Evolutionary conservation across 2,329 filamentous ascomycete species (phyloP).

Genomic region (Neurospora sp.): DNA sequence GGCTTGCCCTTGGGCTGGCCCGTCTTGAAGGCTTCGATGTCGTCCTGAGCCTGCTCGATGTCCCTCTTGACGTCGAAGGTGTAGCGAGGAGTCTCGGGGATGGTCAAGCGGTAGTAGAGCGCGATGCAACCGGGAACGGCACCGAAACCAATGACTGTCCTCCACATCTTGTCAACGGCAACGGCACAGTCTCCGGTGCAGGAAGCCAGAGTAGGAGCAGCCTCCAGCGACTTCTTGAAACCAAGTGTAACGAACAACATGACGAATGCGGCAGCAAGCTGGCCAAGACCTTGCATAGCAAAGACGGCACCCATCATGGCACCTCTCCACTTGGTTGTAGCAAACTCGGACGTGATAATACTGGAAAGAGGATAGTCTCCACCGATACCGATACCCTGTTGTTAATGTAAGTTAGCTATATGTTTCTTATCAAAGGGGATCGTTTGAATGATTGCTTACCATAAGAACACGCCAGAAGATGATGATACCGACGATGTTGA

Average conservation of each 20-base stretch:
- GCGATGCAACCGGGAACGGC: slow-evolving; percentile 72
- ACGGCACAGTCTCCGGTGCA: slow-evolving; percentile 55
- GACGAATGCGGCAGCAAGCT: slow-evolving; percentile 65
- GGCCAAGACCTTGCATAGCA: slow-evolving; percentile 78
- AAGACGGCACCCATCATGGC: slow-evolving; percentile 85
- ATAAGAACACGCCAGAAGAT: slow-evolving; percentile 78
- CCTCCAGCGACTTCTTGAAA: slow-evolving; percentile 54
- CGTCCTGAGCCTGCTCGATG: slow-evolving; percentile 61
- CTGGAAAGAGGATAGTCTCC: slow-evolving; percentile 75
- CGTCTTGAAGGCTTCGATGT: slow-evolving; percentile 64
- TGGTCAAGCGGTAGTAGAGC: slow-evolving; percentile 69
- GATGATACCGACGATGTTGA: slow-evolving; percentile 55
- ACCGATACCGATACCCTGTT: slow-evolving; percentile 51
- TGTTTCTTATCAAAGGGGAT: neutral
- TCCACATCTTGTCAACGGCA: slow-evolving; percentile 86
- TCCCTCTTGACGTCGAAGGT: slow-evolving; percentile 74
- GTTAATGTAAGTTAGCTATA: slow-evolving; percentile 15
- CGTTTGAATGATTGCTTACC: slow-evolving; percentile 22
- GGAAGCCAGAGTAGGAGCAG: slow-evolving; percentile 36
- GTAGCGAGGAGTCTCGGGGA: slow-evolving; percentile 80
- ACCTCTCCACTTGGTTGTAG: slow-evolving; percentile 74
- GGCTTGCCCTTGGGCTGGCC: slow-evolving; percentile 52
- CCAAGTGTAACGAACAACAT: slow-evolving; percentile 65
- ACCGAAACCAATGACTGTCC: slow-evolving; percentile 69
- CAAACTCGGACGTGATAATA: slow-evolving; percentile 81